Percentiles rank a stretch among this genome's conserved stretches.
Evolutionary conservation across 768 basidiomycete genomes (phyloP).

Genomic region (Coprinellus micaceus): DNA sequence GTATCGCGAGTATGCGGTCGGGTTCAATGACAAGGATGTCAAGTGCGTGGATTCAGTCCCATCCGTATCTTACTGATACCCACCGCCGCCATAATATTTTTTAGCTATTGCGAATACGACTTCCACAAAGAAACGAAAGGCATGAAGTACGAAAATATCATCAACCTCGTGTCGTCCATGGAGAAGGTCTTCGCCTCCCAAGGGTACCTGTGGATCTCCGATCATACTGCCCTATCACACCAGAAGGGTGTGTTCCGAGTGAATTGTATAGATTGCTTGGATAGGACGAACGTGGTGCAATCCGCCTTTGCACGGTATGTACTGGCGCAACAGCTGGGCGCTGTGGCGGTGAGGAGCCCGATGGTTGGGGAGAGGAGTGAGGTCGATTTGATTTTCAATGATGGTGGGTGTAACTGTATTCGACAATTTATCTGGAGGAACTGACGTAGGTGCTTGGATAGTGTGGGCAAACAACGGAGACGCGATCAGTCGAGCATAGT

Average conservation of each 20-base stretch:
- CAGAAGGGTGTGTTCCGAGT: slow-evolving; percentile 87
- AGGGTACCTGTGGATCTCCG: slow-evolving; percentile 87
- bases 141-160: slow-evolving; percentile 97
- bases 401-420: slow-evolving; percentile 42
- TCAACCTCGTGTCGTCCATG: slow-evolving; percentile 67
- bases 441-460: too few species aligned
- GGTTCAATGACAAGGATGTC: slow-evolving; percentile 51
- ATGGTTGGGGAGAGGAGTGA: slow-evolving; percentile 50
- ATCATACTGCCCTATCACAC: slow-evolving; percentile 63
- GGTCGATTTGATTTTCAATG: slow-evolving; percentile 74
- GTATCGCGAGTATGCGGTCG: slow-evolving; percentile 66
- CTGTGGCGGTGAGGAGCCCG: slow-evolving; percentile 62
- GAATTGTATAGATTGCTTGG: slow-evolving; percentile 95
- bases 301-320: slow-evolving; percentile 89
- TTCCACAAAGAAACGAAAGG: slow-evolving; percentile 93
- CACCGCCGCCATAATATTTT: neutral
- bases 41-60: slow-evolving; percentile 37
- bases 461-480: slow-evolving; percentile 99
- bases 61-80: neutral
- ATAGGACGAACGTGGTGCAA: slow-evolving; percentile 94
- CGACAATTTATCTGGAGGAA: too few species aligned
- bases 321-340: slow-evolving; percentile 69
- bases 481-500: slow-evolving; percentile 87
- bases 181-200: slow-evolving; percentile 74
- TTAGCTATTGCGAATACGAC: slow-evolving; percentile 80